Base-by-base conservation (phyloP, 176 grass and related monocot genomes). In the Thalia dealbata region DNA sequence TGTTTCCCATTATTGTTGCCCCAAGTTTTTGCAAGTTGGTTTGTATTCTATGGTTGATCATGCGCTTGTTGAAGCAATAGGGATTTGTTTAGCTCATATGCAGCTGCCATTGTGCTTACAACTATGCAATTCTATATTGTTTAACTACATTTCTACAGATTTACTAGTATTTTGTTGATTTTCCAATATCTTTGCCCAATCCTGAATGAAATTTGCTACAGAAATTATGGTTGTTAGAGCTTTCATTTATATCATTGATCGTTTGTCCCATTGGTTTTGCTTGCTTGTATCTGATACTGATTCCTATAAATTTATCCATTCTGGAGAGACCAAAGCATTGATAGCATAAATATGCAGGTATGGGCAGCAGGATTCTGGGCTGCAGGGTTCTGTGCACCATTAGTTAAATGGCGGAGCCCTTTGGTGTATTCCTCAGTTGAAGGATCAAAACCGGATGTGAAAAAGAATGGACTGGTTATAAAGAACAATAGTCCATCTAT, bases 351-450 rank as follows among this genome's bases (percentile, higher is more conserved):
- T 81, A 80, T 83, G 78, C 81, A 96, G 95, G 87, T 97, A 23
- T 97, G 90, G 90, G 89, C 32, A 81, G 78, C 81, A 96, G 95
- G 87, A 38, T 38, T 97, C 28, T 97, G 90, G 90, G 89, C 95
- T n/a, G 95, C 90, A 80, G 95, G 95, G 71, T 97, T 97, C 79
- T 88, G 83, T 82, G 90, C 87, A 75, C 87, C 95, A 62, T 71
- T 97, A 71, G 56, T 93, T 56, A 92, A 90, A 88, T 93, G 86
- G 81, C 84, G 59, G 42, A 90, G 74, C 84, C 82, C 81, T 72
- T 75, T 79, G 66, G 69, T 76, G 64, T 81, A 52, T 41, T 67
- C 84, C 74, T 78, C 87, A 72, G 24, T 18, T 76, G 70, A 90
- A 72, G 75, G 63, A 52, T 75, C 81, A 56, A 81, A 71, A 78